Evolutionary conservation across 1,284 basidiomycete genomes (phyloP).

Genomic region (Tilletiaria anomala): DNA sequence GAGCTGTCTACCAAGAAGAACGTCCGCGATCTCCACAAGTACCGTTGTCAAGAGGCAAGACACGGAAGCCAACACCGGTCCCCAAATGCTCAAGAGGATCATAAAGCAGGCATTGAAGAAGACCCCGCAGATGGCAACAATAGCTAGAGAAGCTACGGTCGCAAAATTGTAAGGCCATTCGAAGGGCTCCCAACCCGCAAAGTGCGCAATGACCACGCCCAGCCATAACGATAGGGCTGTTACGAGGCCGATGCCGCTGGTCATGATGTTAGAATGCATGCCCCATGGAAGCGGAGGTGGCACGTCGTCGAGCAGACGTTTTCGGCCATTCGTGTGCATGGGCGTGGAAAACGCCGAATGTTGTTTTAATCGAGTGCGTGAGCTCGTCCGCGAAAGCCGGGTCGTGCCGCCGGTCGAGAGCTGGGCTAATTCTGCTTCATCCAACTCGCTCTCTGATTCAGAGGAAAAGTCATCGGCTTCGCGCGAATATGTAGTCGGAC

Average conservation of each 20-base stretch:
- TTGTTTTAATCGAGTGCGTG: not conserved
- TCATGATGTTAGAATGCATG: conserved; percentile 35
- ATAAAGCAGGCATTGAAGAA: conserved; percentile 35
- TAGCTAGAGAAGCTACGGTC: conserved; percentile 11
- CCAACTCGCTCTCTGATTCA: conserved; percentile 18
- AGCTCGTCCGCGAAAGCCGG: not conserved
- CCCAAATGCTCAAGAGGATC: conserved; percentile 34
- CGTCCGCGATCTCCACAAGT: conserved; percentile 41
- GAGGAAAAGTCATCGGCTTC: too few species aligned
- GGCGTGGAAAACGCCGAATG: not conserved
- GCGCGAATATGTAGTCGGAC: not conserved
- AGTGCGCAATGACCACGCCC: conserved; percentile 19
- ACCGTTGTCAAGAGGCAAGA: conserved; percentile 35
- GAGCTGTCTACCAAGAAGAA: conserved; percentile 35
- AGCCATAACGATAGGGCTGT: conserved; percentile 29
- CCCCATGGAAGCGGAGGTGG: conserved; percentile 36
- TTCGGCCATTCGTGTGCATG: not conserved
- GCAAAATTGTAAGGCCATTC: conserved; percentile 20
- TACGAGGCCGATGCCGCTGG: conserved; percentile 29
- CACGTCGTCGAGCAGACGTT: conserved; percentile 4
- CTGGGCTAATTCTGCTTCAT: conserved; percentile 13
- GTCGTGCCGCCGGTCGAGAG: not conserved
- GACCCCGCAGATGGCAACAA: conserved; percentile 25
- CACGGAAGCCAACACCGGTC: conserved; percentile 34
- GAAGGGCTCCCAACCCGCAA: conserved; percentile 21